Evolutionary conservation across 1,139 yeast species (phyloP).

Genomic region (Kodamaea derodonti): DNA sequence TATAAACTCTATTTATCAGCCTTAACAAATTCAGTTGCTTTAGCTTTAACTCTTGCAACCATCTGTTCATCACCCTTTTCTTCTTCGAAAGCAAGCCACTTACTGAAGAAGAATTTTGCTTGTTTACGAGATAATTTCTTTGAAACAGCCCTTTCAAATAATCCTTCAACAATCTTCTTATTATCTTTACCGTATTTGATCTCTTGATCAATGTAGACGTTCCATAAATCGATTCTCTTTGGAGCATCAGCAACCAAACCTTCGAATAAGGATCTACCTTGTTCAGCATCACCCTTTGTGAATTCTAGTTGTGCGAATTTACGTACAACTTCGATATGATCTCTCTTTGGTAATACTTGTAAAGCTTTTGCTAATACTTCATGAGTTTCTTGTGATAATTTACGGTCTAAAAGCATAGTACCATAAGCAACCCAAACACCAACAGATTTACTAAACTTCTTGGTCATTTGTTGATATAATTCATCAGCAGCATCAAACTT

Average conservation of each 20-base stretch:
- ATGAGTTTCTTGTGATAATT: constrained; percentile 58
- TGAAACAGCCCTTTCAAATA: constrained; percentile 74
- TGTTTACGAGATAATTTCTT: constrained; percentile 82
- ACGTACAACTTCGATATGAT: constrained; percentile 76
- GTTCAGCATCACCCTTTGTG: constrained; percentile 82
- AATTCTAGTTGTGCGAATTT: constrained; percentile 90
- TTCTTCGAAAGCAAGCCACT: constrained; percentile 84
- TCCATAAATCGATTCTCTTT: constrained; percentile 91
- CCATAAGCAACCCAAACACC: constrained; percentile 80
- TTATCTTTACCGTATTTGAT: constrained; percentile 52
- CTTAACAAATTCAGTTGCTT: constrained; percentile 75
- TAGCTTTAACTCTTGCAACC: constrained; percentile 82
- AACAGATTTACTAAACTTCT: constrained; percentile 74
- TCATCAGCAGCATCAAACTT: constrained; percentile 67
- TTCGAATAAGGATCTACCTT: constrained; percentile 91
- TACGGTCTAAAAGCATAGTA: constrained; percentile 63
- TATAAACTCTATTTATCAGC: no score
- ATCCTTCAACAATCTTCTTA: constrained; percentile 62
- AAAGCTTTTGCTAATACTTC: constrained; percentile 69
- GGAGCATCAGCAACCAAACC: constrained; percentile 89
- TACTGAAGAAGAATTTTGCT: constrained; percentile 91
- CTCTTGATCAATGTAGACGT: constrained; percentile 90
- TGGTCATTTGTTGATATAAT: constrained; percentile 62
- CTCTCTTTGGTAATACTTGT: constrained; percentile 66
- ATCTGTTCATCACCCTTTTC: constrained; percentile 63